Conservation (phyloP, 495 filamentous ascomycete genomes). For the Arthonia radiata region DNA sequence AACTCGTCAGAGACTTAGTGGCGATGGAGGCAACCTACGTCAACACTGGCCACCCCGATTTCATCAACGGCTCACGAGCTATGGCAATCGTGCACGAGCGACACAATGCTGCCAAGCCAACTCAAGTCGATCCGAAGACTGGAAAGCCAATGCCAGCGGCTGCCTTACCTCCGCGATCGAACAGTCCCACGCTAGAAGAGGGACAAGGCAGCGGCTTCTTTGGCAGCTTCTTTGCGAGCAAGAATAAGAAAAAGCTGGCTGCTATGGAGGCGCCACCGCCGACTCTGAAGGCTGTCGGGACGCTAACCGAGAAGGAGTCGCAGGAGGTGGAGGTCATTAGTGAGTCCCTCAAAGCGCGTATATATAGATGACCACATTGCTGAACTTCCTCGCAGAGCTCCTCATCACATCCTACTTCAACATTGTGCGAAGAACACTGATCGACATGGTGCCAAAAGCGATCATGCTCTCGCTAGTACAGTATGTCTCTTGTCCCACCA, state of each 20-base stretch:
- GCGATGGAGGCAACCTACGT: conserved; percentile 92
- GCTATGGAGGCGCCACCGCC: conserved; percentile 93
- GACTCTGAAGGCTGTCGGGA: conserved; percentile 78
- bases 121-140: conserved; percentile 96
- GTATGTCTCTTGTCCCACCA: conserved; percentile 28
- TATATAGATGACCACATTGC: conserved; percentile 1
- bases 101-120: conserved; percentile 54
- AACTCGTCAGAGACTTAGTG: conserved; percentile 82
- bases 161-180: conserved; percentile 35
- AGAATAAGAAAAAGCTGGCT: conserved; percentile 99
- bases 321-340: conserved; percentile 97
- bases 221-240: conserved; percentile 87
- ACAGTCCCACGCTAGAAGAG: conserved; percentile 32
- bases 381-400: conserved; percentile 34
- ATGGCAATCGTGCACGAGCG: conserved; percentile 96
- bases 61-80: conserved; percentile 67
- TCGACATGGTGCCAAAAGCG: conserved; percentile 98
- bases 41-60: conserved; percentile 97
- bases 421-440: conserved; percentile 94
- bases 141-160: conserved; percentile 69
- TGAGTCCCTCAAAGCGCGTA: conserved; percentile 24
- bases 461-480: conserved; percentile 94
- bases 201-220: conserved; percentile 65
- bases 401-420: conserved; percentile 94
- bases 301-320: conserved; percentile 68